phyloP scores from a whole-genome alignment of 257 asterid genomes.

The Ajuga chamaepitys region DNA sequence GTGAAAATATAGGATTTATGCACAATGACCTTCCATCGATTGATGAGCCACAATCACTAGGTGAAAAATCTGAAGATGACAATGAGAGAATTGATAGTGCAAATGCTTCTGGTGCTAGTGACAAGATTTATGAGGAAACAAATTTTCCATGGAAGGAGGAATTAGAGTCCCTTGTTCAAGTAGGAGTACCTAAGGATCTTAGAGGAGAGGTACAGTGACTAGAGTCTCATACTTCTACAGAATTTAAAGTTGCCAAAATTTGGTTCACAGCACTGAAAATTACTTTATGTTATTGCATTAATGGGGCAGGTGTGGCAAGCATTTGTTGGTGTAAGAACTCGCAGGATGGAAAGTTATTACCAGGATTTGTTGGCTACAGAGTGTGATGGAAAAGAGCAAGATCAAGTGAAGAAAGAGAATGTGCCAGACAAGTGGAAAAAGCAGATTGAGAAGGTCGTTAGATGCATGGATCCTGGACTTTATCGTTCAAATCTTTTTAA shows the following conservation, averaged over 20 bases:
- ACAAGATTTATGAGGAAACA: conserved; percentile 28
- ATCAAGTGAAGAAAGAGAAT: conserved; percentile 27
- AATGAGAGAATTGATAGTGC: conserved; percentile 26
- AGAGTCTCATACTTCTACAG: conserved; percentile 7
- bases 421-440: conserved; percentile 72
- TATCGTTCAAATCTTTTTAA: conserved; percentile 75
- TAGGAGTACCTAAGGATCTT: conserved; percentile 90
- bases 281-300: conserved; percentile 6
- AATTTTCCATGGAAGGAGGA: conserved; percentile 67
- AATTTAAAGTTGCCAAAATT: background rate
- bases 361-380: conserved; percentile 58
- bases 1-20: conserved; percentile 13
- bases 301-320: conserved; percentile 93
- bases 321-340: conserved; percentile 79
- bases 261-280: background rate
- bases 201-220: conserved; percentile 78
- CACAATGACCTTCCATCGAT: conserved; percentile 39
- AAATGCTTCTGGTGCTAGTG: conserved; percentile 24
- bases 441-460: conserved; percentile 99
- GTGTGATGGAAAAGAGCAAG: conserved; percentile 34
- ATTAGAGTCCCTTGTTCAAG: conserved; percentile 73
- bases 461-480: conserved; percentile 98
- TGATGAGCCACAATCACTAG: conserved; percentile 28
- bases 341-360: conserved; percentile 71
- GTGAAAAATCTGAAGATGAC: conserved; percentile 37